Conservation (phyloP, 2,329 filamentous ascomycete genomes). For the Phoma sp. region DNA sequence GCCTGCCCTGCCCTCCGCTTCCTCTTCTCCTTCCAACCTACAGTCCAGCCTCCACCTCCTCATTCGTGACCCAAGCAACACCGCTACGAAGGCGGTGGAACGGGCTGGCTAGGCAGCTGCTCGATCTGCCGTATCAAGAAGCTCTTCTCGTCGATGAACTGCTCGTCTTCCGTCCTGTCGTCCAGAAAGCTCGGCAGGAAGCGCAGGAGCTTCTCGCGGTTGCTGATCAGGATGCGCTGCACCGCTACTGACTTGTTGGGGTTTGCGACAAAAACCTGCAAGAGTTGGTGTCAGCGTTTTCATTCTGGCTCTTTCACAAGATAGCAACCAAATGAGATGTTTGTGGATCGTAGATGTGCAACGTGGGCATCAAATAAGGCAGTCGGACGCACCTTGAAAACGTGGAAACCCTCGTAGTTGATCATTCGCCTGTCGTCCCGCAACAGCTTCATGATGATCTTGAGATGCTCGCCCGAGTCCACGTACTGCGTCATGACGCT, state of each 20-base stretch:
- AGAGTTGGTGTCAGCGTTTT: slow-evolving; percentile 13
- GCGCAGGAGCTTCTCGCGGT: slow-evolving; percentile 84
- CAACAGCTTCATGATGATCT: slow-evolving; percentile 97
- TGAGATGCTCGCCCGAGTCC: slow-evolving; percentile 91
- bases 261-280: slow-evolving; percentile 91
- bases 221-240: slow-evolving; percentile 94
- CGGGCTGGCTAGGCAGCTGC: slow-evolving; percentile 44
- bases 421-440: slow-evolving; percentile 98
- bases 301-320: not conserved
- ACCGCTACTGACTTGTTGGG: slow-evolving; percentile 97
- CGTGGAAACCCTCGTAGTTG: slow-evolving; percentile 98
- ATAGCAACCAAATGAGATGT: no score
- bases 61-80: no score
- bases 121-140: slow-evolving; percentile 95
- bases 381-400: slow-evolving; percentile 74
- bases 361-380: no score
- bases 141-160: slow-evolving; percentile 97
- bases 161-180: slow-evolving; percentile 94
- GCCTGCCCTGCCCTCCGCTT: no score
- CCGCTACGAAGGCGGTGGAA: slow-evolving; percentile 21
- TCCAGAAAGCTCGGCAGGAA: slow-evolving; percentile 93
- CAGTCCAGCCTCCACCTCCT: no score
- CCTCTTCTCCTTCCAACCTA: no score
- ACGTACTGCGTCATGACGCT: slow-evolving; percentile 98
- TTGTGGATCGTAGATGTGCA: no score